These are phyloP conservation scores for Rusavskia elegans DNA, from an alignment of 495 filamentous ascomycete genomes.

Conservation along the genomic window DNA sequence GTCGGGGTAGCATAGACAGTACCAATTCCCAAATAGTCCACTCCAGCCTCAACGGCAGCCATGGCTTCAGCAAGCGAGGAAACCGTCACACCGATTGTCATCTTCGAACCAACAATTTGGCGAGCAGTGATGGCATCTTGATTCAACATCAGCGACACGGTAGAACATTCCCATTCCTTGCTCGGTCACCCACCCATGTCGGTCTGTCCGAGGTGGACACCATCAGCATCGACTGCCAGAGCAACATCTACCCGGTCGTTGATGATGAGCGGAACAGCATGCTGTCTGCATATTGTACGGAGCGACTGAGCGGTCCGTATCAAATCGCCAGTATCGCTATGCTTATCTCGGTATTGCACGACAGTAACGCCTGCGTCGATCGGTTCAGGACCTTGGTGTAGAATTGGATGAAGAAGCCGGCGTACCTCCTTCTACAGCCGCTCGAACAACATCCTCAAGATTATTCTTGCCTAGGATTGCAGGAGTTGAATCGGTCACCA, in stretches of 20 bases:
- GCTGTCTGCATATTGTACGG: slow-evolving; percentile 48
- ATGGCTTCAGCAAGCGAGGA: slow-evolving; percentile 51
- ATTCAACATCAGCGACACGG: slow-evolving; percentile 6
- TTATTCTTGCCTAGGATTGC: slow-evolving; percentile 57
- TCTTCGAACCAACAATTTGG: slow-evolving; percentile 52
- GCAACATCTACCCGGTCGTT: slow-evolving; percentile 95
- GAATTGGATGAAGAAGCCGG: neutral
- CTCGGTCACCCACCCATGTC: slow-evolving; percentile 51
- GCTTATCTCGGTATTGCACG: slow-evolving; percentile 87
- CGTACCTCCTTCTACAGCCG: slow-evolving; percentile 45
- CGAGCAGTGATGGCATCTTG: slow-evolving; percentile 49
- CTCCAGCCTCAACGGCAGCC: slow-evolving; percentile 50
- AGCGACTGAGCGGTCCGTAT: slow-evolving; percentile 55
- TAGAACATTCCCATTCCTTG: neutral
- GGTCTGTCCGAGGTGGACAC: slow-evolving; percentile 89
- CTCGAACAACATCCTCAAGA: slow-evolving; percentile 58
- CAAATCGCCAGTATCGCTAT: slow-evolving; percentile 54
- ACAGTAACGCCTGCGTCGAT: slow-evolving; percentile 48
- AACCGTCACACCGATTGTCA: slow-evolving; percentile 58
- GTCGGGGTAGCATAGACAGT: slow-evolving; percentile 76
- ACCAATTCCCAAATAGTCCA: slow-evolving; percentile 80
- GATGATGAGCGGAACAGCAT: slow-evolving; percentile 70
- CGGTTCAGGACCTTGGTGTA: neutral
- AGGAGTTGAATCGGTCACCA: slow-evolving; percentile 83
- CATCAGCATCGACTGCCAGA: slow-evolving; percentile 69